Evolutionary conservation across 495 filamentous ascomycete genomes (phyloP).

Genomic region (Tuber magnatum): DNA sequence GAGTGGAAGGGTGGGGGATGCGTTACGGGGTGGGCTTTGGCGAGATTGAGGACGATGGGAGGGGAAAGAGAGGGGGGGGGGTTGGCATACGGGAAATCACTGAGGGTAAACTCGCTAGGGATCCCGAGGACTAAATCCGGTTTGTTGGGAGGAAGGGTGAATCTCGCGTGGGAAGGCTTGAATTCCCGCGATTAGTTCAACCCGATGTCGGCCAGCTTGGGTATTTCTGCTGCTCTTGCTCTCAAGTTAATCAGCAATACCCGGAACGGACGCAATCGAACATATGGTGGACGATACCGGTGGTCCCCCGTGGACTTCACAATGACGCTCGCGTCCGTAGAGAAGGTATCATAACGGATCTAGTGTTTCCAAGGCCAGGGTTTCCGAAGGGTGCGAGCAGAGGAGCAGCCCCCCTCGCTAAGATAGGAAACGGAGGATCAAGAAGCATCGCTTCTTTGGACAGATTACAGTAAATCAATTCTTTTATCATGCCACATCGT

Average conservation of each 20-base stretch:
- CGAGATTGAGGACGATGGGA: neutral
- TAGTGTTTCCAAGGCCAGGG: neutral
- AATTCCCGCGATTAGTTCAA: neutral
- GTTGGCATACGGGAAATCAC: neutral
- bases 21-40: neutral
- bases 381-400: neutral
- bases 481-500: neutral
- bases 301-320: neutral
- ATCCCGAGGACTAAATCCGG: neutral
- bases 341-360: neutral
- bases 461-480: neutral
- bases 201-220: neutral
- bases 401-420: neutral
- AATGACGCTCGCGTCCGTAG: neutral
- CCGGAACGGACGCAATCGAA: neutral
- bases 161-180: neutral
- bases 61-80: too few relatives aligned
- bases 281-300: neutral
- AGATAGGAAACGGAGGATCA: neutral
- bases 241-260: neutral
- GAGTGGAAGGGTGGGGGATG: neutral
- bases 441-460: neutral
- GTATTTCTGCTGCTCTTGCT: neutral
- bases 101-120: neutral
- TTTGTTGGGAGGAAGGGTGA: neutral